Conservation (phyloP, 2,329 filamentous ascomycete genomes). For the Epichloe sp. region DNA sequence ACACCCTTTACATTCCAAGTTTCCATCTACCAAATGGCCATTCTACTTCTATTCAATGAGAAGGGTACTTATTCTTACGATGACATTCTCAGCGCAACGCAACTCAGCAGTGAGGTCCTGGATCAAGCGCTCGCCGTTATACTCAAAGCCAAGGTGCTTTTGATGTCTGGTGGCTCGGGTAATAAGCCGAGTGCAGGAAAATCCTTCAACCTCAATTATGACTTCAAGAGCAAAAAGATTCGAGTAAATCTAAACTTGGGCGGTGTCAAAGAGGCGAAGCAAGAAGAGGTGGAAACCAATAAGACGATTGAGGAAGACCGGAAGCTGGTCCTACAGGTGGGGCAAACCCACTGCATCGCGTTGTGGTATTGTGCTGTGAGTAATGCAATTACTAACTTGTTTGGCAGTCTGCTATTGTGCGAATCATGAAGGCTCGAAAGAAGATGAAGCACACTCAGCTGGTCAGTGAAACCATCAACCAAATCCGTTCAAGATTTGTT, state of each 20-base stretch:
- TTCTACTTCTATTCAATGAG: constrained; percentile 90
- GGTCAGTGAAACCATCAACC: constrained; percentile 87
- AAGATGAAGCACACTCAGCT: constrained; percentile 95
- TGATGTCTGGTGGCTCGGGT: constrained; percentile 50
- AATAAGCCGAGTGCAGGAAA: constrained; percentile 69
- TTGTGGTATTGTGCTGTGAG: not conserved
- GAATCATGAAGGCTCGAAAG: constrained; percentile 99
- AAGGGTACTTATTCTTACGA: constrained; percentile 74
- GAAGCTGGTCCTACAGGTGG: constrained; percentile 90
- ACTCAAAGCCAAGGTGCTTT: constrained; percentile 83
- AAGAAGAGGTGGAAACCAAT: constrained; percentile 92
- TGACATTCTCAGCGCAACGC: constrained; percentile 72
- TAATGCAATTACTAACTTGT: constrained; percentile 12
- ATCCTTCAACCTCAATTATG: constrained; percentile 74
- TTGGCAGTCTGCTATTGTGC: constrained; percentile 81
- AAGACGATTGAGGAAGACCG: constrained; percentile 99
- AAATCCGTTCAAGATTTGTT: constrained; percentile 85
- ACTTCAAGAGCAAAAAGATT: constrained; percentile 98
- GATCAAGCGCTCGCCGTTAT: constrained; percentile 80
- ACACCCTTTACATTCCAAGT: constrained; percentile 95
- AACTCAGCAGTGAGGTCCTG: constrained; percentile 66
- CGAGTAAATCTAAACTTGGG: constrained; percentile 92
- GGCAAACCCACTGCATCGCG: constrained; percentile 22
- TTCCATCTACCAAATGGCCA: constrained; percentile 95
- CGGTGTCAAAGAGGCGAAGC: constrained; percentile 91